These are phyloP conservation scores for Ustilaginoidea virens DNA, from an alignment of 2,329 filamentous ascomycete genomes.

Conservation along the genomic window DNA sequence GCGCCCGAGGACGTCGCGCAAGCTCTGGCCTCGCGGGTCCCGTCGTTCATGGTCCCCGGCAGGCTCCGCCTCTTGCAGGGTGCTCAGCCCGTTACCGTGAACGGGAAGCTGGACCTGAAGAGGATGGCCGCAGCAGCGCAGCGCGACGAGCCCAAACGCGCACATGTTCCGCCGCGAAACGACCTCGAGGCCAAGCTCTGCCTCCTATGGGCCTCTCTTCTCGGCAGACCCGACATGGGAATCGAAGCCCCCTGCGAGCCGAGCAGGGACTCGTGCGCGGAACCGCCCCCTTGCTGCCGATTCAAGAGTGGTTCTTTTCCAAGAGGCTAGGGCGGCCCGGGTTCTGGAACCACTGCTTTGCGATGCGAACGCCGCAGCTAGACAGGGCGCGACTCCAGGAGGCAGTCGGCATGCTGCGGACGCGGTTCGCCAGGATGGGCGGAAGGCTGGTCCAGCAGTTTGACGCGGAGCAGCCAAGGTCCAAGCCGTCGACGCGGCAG, in stretches of 20 bases:
- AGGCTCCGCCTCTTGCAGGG: not conserved
- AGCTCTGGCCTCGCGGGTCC: not conserved
- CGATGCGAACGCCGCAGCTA: not conserved
- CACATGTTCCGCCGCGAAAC: not conserved
- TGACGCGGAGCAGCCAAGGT: no score
- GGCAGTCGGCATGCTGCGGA: not conserved
- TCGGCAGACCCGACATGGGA: not conserved
- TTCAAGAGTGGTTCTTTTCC: not conserved
- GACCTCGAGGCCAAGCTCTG: not conserved
- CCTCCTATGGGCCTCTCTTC: not conserved
- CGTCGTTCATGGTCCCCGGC: constrained; percentile 2
- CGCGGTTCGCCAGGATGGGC: not conserved
- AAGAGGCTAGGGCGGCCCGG: not conserved
- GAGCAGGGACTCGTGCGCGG: constrained; percentile 1
- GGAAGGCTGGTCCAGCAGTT: no score
- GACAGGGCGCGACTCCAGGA: not conserved
- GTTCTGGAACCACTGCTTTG: constrained; percentile 2
- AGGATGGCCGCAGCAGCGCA: not conserved
- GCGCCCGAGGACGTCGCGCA: no score
- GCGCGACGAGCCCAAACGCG: not conserved
- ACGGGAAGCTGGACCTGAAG: constrained; percentile 4
- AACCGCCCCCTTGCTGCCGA: not conserved
- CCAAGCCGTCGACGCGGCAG: no score
- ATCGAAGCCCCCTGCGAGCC: not conserved
- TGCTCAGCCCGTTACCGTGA: constrained; percentile 3